Percentiles rank a stretch among this genome's conserved stretches.
phyloP scores from a whole-genome alignment of 2,329 filamentous ascomycete species.

The Apiospora rasikravindrae region DNA sequence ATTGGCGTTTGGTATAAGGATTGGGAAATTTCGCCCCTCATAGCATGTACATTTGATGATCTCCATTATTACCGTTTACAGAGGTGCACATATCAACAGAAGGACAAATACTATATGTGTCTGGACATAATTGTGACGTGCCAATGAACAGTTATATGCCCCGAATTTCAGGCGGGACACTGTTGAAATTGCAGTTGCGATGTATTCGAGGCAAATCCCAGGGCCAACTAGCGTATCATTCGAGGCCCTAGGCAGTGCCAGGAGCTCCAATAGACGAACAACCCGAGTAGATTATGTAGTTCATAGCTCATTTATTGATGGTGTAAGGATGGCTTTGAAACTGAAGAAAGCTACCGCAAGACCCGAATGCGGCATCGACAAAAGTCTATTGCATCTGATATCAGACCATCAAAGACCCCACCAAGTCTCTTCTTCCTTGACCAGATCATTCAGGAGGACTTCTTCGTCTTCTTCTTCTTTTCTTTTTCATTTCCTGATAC shows the following conservation, averaged over 20 bases:
- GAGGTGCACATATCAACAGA: not conserved
- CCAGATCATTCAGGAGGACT: not conserved
- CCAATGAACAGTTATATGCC: too few relatives aligned
- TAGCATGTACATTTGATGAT: not conserved
- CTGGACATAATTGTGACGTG: not conserved
- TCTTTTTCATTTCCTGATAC: not conserved
- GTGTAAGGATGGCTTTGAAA: not conserved
- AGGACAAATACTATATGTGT: not conserved
- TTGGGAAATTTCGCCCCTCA: not conserved
- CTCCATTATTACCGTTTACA: not conserved
- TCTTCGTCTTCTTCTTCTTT: too few relatives aligned
- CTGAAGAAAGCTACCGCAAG: not conserved
- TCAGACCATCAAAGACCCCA: not conserved
- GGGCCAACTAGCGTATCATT: too few relatives aligned
- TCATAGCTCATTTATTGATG: not conserved
- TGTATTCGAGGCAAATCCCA: not conserved
- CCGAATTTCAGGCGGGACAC: too few relatives aligned
- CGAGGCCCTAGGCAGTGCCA: not conserved
- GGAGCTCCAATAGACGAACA: not conserved
- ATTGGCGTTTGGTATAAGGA: slow-evolving; percentile 5
- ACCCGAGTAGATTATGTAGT: too few relatives aligned
- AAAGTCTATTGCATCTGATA: not conserved
- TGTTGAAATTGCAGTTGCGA: not conserved
- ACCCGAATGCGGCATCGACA: not conserved
- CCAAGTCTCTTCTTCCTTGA: not conserved